Evolutionary conservation across 83 land plant species (phyloP).

Genomic region (Thuja plicata): DNA sequence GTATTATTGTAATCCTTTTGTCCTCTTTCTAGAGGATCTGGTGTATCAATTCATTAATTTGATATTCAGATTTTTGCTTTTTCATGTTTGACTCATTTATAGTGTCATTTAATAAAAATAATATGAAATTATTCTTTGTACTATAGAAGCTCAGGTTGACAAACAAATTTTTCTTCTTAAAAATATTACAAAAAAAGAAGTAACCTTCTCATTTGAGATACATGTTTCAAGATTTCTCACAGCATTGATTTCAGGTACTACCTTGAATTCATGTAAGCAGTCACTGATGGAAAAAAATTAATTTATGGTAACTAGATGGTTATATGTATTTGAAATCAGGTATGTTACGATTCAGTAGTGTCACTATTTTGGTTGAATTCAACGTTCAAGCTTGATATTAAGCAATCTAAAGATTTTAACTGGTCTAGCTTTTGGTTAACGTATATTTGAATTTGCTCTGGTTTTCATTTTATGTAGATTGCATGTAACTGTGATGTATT

Average conservation of each 20-base stretch:
- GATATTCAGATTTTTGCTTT: neutral
- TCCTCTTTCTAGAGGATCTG: neutral
- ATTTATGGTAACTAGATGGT: neutral
- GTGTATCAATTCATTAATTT: slow-evolving; percentile 1
- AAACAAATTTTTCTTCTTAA: neutral
- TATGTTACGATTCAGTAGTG: neutral
- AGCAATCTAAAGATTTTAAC: neutral
- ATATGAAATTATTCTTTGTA: neutral
- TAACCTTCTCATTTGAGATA: neutral
- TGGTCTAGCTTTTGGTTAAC: neutral
- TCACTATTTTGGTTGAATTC: neutral
- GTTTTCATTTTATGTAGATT: neutral
- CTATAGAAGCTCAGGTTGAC: neutral
- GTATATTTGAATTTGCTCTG: neutral
- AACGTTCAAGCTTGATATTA: neutral
- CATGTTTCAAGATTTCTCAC: neutral
- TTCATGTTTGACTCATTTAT: neutral
- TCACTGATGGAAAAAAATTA: neutral
- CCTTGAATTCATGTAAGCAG: neutral
- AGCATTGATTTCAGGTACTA: neutral
- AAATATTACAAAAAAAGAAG: neutral
- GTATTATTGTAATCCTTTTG: neutral
- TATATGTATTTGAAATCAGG: neutral
- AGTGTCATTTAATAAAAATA: neutral
- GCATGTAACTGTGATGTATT: neutral